Conservation (phyloP, 352 stramenopile species). For the Pythium phragmiticola region DNA sequence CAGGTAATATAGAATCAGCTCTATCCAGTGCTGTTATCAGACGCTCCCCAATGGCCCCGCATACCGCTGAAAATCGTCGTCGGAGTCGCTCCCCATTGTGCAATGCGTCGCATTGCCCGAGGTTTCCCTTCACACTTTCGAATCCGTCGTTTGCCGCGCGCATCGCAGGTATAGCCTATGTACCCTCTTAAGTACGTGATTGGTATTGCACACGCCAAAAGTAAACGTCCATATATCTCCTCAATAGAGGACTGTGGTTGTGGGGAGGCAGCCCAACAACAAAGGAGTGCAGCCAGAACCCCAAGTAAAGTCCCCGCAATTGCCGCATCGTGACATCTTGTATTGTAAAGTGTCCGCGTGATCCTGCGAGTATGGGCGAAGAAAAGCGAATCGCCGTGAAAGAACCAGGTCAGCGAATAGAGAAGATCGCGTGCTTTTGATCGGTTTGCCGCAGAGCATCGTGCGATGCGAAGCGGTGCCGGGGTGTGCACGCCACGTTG, state of each 20-base stretch:
- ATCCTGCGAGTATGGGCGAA: constrained; percentile 36
- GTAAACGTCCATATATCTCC: constrained; percentile 1
- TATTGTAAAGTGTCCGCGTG: not conserved
- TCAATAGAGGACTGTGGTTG: constrained; percentile 11
- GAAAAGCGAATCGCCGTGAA: constrained; percentile 44
- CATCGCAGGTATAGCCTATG: not conserved
- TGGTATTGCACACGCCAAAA: not conserved
- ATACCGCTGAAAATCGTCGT: constrained; percentile 66
- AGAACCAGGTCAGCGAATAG: constrained; percentile 27
- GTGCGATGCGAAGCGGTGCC: not conserved
- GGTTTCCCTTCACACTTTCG: constrained; percentile 20
- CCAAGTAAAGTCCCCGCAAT: constrained; percentile 8
- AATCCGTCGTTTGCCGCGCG: not conserved
- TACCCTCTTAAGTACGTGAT: constrained; percentile 9
- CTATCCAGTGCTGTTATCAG: not conserved
- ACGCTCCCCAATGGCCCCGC: not conserved
- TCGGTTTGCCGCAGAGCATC: not conserved
- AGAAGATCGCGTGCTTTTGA: constrained; percentile 4
- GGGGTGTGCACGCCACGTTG: not conserved
- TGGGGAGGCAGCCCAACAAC: constrained; percentile 7
- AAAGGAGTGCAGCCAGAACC: constrained; percentile 15
- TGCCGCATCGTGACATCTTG: not conserved
- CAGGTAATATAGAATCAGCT: constrained; percentile 6
- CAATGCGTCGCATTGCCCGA: constrained; percentile 11
- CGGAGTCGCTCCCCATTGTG: constrained; percentile 43